Evolutionary conservation across 2,329 filamentous ascomycete species (phyloP).

Genomic region (Aspergillus flavus): DNA sequence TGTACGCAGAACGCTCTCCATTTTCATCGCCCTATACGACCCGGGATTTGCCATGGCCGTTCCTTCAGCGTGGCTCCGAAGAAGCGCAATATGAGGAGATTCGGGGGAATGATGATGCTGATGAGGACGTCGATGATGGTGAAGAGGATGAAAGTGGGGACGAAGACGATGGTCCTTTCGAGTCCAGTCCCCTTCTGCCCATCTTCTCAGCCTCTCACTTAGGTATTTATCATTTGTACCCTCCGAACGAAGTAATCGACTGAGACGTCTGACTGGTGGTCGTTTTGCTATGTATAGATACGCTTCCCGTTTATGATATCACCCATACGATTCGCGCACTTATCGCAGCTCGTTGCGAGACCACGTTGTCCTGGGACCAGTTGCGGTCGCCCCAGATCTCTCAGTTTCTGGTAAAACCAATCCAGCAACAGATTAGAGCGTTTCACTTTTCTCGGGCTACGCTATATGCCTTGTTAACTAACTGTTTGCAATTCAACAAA

Average conservation of each 20-base stretch:
- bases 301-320: constrained; percentile 84
- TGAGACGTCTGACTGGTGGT: background rate
- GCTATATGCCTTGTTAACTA: constrained; percentile 87
- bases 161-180: constrained; percentile 47
- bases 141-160: constrained; percentile 41
- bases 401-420: constrained; percentile 92
- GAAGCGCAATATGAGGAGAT: constrained; percentile 23
- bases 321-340: constrained; percentile 88
- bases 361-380: constrained; percentile 91
- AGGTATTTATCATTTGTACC: constrained; percentile 51
- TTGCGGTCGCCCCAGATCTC: constrained; percentile 93
- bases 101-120: constrained; percentile 42
- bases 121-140: constrained; percentile 43
- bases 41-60: constrained; percentile 25
- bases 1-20: constrained; percentile 29
- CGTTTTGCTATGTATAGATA: constrained; percentile 58
- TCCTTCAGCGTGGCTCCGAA: constrained; percentile 16
- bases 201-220: constrained; percentile 80
- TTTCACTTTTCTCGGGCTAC: constrained; percentile 85
- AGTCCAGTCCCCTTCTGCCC: constrained; percentile 64
- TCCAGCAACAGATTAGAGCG: constrained; percentile 83
- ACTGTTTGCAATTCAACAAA: constrained; percentile 90
- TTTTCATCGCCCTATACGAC: constrained; percentile 32
- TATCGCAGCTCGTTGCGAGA: constrained; percentile 83
- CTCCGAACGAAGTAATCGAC: background rate